These are phyloP conservation scores for Ambrosia hybrid DNA, from an alignment of 140 eudicot genomes.

Conservation along the genomic window DNA sequence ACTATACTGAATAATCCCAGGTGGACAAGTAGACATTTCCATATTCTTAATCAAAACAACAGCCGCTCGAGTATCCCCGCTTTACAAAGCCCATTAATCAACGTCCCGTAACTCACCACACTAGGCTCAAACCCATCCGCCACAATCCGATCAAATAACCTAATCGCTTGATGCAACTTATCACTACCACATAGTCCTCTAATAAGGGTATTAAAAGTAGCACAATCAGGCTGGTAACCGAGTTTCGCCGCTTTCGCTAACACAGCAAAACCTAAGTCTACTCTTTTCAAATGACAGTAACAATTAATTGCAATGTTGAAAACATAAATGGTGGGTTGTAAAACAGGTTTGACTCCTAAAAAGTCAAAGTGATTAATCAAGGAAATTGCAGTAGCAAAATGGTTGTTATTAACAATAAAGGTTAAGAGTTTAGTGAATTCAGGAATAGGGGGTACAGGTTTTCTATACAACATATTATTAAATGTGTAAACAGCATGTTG, in stretches of 20 bases:
- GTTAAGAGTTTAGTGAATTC: slow-evolving; percentile 21
- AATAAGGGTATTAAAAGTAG: slow-evolving; percentile 31
- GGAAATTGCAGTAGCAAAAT: slow-evolving; percentile 26
- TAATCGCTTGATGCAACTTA: slow-evolving; percentile 15
- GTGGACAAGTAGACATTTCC: slow-evolving; percentile 22
- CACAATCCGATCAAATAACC: slow-evolving; percentile 14
- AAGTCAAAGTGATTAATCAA: slow-evolving; percentile 32
- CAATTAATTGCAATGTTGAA: slow-evolving; percentile 22
- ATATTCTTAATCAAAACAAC: slow-evolving; percentile 20
- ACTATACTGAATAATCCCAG: slow-evolving; percentile 25
- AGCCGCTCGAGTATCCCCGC: slow-evolving; percentile 20
- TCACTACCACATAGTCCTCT: slow-evolving; percentile 27
- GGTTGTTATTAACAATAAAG: slow-evolving; percentile 27
- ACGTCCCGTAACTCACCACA: slow-evolving; percentile 31
- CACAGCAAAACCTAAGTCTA: slow-evolving; percentile 27
- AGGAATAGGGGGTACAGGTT: slow-evolving; percentile 34
- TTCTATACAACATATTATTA: slow-evolving; percentile 20
- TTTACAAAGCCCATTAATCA: slow-evolving; percentile 36
- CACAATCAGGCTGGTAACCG: slow-evolving; percentile 32
- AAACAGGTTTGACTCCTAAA: slow-evolving; percentile 22
- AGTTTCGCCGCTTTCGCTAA: slow-evolving; percentile 31
- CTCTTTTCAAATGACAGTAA: slow-evolving; percentile 18
- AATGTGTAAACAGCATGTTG: slow-evolving; percentile 31
- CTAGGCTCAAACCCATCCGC: slow-evolving; percentile 20
- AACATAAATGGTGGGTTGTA: slow-evolving; percentile 19